Evolutionary conservation across 441 rosid species (phyloP), one percentile per base, ranked within the genome.

Genomic region (Pelargonium australe): DNA sequence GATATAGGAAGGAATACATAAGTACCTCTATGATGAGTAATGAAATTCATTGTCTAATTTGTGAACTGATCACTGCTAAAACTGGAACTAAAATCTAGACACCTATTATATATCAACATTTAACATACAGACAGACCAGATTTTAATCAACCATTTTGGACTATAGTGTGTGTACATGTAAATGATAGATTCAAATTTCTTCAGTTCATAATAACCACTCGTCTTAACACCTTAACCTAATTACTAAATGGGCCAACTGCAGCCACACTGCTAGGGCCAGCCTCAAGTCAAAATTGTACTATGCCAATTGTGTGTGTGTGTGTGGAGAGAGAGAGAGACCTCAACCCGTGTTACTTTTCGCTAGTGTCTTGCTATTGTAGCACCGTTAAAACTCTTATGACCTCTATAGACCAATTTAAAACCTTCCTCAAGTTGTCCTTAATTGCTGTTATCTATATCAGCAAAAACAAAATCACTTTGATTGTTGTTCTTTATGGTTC

Each of bases 361-460:
- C 1, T n/a, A 14, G 17, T 51, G 58, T n/a, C 20, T 51, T 51
- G 58, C 58, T 51, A 51, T 51, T n/a, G 58, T 51, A 51, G 58
- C 58, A 51, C 57, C n/a, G n/a, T 14, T 51, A 51, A 51, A 5
- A 6, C 58, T 14, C 58, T 51, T 13, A 14, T 51, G 40, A 51
- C 58, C 58, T 51, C 58, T 51, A 51, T 51, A 51, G 58, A n/a
- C 58, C 58, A 51, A 51, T 51, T 51, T 51, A 51, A 51, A 13
- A 51, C 58, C 14, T 13, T 13, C 58, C 17, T 51, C 58, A 51
- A 51, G n/a, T 4, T 51, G 58, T 2, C 17, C 16, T 51, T 16
- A 51, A n/a, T 51, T 13, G 58, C 3, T n/a, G 7, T 13, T 14
- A 16, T 51, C 58, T 51, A 51, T 51, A 16, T 51, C n/a, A 51